Conservation (phyloP, 148 eudicot genomes). For the Simmondsia chinensis region DNA sequence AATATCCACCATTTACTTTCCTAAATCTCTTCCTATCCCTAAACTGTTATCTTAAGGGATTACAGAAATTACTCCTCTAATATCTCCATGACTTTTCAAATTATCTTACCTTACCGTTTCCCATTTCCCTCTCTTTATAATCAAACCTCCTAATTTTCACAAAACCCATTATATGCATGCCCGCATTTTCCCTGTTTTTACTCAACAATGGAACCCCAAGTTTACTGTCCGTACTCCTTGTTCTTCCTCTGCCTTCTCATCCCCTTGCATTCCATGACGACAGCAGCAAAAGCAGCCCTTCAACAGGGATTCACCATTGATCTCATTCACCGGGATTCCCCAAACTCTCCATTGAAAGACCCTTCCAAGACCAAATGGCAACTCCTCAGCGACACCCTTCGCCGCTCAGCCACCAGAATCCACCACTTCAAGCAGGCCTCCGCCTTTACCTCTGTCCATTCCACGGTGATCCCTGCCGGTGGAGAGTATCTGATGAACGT, state of each 20-base stretch:
- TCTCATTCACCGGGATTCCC: conserved; percentile 26
- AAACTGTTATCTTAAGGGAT: too few relatives aligned
- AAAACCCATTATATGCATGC: neutral
- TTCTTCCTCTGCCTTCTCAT: neutral
- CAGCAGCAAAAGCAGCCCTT: too few relatives aligned
- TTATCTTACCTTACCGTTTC: too few relatives aligned
- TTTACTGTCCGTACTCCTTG: neutral
- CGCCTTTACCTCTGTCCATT: neutral
- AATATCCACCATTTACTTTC: too few relatives aligned
- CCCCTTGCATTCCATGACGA: neutral
- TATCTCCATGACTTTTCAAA: too few relatives aligned
- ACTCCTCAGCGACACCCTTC: conserved; percentile 8
- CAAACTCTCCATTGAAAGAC: conserved; percentile 15
- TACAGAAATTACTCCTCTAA: too few relatives aligned
- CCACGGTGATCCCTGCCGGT: conserved; percentile 2
- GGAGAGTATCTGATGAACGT: conserved; percentile 40
- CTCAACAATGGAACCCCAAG: conserved; percentile 1
- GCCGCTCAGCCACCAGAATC: conserved; percentile 7
- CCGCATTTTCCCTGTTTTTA: neutral
- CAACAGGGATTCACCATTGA: conserved; percentile 4
- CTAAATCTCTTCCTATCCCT: too few relatives aligned
- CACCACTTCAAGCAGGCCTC: neutral
- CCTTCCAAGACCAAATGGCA: conserved; percentile 14
- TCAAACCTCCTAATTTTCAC: too few relatives aligned
- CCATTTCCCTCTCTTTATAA: too few relatives aligned